These are phyloP conservation scores for Fusarium marasasianum DNA, from an alignment of 2,329 filamentous ascomycete genomes.

Conservation along the genomic window DNA sequence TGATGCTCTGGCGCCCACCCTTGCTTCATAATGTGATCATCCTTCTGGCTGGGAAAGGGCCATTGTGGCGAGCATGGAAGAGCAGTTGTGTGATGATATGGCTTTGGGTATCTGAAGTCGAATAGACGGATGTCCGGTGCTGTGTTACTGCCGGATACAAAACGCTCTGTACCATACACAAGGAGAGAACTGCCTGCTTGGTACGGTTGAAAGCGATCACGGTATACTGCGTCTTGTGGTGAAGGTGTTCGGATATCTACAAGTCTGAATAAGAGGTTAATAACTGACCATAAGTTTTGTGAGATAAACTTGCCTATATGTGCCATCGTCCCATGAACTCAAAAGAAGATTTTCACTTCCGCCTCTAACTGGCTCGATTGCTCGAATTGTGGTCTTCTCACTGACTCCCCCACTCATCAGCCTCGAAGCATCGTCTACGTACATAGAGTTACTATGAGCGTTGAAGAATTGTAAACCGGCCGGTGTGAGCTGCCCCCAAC, in stretches of 20 bases:
- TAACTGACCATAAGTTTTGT: neutral
- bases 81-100: slow-evolving; percentile 59
- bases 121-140: slow-evolving; percentile 59
- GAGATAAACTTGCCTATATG: slow-evolving; percentile 48
- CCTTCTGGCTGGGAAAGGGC: slow-evolving; percentile 47
- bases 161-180: slow-evolving; percentile 60
- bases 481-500: slow-evolving; percentile 57
- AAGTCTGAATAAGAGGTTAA: slow-evolving; percentile 45
- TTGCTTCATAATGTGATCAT: slow-evolving; percentile 15
- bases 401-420: slow-evolving; percentile 41
- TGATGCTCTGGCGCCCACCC: slow-evolving; percentile 20
- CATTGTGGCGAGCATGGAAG: slow-evolving; percentile 54
- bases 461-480: slow-evolving; percentile 53
- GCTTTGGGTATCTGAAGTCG: slow-evolving; percentile 61
- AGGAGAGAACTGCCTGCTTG: slow-evolving; percentile 58
- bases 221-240: slow-evolving; percentile 58
- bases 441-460: slow-evolving; percentile 45
- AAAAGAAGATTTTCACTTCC: slow-evolving; percentile 55
- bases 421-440: slow-evolving; percentile 21
- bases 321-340: slow-evolving; percentile 64
- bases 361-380: slow-evolving; percentile 56
- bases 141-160: slow-evolving; percentile 59
- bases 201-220: slow-evolving; percentile 61
- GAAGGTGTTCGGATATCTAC: slow-evolving; percentile 61
- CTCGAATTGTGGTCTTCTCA: slow-evolving; percentile 54